A percentile compares a stretch with the other conserved stretches of the same genome.
phyloP scores from a whole-genome alignment of 2,329 filamentous ascomycete genomes.

The Aspergillus bombycis region DNA sequence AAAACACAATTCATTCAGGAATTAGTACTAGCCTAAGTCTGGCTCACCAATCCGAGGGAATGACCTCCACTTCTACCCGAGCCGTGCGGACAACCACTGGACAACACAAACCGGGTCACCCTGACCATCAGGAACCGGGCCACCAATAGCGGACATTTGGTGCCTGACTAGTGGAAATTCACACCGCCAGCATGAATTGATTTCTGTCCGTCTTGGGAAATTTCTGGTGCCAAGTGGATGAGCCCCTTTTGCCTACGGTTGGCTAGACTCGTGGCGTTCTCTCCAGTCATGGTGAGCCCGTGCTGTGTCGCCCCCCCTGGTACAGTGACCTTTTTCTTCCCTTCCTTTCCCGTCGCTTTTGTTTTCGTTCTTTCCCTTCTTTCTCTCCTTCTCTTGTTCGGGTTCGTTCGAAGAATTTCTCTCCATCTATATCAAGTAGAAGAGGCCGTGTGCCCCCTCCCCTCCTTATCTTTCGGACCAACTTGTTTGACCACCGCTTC shows the following conservation, averaged over 20 bases:
- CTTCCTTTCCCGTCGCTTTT: slow-evolving; percentile 9
- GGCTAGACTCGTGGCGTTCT: slow-evolving; percentile 1
- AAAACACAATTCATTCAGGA: no score
- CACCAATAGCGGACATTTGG: slow-evolving; percentile 14
- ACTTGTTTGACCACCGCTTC: slow-evolving; percentile 41
- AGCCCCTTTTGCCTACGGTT: neutral
- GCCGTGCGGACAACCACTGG: slow-evolving; percentile 19
- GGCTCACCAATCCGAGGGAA: neutral
- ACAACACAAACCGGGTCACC: neutral
- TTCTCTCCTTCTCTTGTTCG: slow-evolving; percentile 13
- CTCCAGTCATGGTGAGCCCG: neutral
- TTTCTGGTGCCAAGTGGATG: slow-evolving; percentile 1
- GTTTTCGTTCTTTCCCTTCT: slow-evolving; percentile 12
- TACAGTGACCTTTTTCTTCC: slow-evolving; percentile 8
- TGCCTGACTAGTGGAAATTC: slow-evolving; percentile 14
- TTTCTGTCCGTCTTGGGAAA: slow-evolving; percentile 5
- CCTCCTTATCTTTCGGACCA: slow-evolving; percentile 18
- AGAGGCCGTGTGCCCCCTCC: slow-evolving; percentile 23
- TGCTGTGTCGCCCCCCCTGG: slow-evolving; percentile 3
- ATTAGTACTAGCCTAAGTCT: neutral
- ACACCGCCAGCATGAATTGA: neutral
- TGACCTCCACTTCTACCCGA: slow-evolving; percentile 13
- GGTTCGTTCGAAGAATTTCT: slow-evolving; percentile 13
- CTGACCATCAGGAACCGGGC: neutral
- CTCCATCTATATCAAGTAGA: slow-evolving; percentile 15